These are phyloP conservation scores for Rhododendron molle DNA, from an alignment of 148 eudicot species.

Conservation along the genomic window DNA sequence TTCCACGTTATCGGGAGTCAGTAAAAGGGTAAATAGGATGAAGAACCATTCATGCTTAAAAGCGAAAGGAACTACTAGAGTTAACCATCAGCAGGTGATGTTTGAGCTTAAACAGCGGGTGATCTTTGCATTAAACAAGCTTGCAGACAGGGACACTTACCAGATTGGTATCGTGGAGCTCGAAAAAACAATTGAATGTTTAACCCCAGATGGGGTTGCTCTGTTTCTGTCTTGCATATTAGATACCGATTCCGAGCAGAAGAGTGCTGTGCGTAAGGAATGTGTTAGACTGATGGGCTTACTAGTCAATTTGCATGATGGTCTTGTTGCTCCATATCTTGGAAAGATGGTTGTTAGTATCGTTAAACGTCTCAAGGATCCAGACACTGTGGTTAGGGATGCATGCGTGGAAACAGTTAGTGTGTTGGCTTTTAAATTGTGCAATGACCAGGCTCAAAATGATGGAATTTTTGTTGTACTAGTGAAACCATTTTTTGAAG, in stretches of 20 bases:
- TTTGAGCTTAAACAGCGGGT: conserved; percentile 72
- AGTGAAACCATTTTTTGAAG: conserved; percentile 84
- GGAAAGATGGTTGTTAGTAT: conserved; percentile 69
- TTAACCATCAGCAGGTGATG: conserved; percentile 51
- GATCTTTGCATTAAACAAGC: conserved; percentile 60
- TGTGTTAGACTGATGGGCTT: conserved; percentile 67
- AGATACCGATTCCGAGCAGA: conserved; percentile 75
- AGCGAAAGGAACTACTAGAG: conserved; percentile 47
- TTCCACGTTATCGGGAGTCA: not conserved
- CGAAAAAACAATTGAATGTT: conserved; percentile 48
- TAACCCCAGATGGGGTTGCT: conserved; percentile 55
- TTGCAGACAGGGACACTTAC: conserved; percentile 77
- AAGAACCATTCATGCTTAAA: conserved; percentile 46
- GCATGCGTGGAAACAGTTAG: conserved; percentile 74
- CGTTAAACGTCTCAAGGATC: conserved; percentile 79
- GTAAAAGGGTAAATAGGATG: conserved; percentile 23
- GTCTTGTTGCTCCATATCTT: conserved; percentile 46
- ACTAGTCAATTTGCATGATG: conserved; percentile 49
- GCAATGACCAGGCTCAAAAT: conserved; percentile 27
- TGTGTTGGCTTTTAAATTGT: conserved; percentile 59
- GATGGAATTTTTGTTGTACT: conserved; percentile 49
- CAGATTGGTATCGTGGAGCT: conserved; percentile 77
- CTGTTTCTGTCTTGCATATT: conserved; percentile 69
- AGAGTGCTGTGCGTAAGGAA: conserved; percentile 73
- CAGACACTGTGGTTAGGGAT: conserved; percentile 72